Evolutionary conservation across 2,329 filamentous ascomycete species (phyloP).

Genomic region (Colletotrichum filicis): DNA sequence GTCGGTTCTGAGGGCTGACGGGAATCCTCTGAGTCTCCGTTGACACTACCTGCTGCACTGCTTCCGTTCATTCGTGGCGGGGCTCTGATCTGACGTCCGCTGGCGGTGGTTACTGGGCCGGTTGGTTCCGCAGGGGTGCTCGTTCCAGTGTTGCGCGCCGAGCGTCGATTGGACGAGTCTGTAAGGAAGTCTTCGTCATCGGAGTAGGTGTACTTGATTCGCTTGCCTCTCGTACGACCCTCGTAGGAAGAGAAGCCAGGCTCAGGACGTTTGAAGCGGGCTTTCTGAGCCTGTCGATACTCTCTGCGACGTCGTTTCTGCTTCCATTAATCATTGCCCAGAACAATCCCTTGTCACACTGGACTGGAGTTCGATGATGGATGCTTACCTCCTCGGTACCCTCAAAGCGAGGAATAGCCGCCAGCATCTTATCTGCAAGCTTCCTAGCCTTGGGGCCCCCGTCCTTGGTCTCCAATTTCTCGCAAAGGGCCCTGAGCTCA

Average conservation of each 20-base stretch:
- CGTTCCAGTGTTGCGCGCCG: constrained; percentile 78
- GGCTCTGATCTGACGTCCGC: constrained; percentile 84
- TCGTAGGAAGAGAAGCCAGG: constrained; percentile 94
- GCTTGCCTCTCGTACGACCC: constrained; percentile 94
- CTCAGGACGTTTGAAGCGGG: constrained; percentile 87
- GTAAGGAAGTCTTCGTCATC: constrained; percentile 80
- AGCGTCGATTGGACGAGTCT: constrained; percentile 73
- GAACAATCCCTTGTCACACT: neutral
- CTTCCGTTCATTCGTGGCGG: constrained; percentile 71
- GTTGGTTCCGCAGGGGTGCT: constrained; percentile 77
- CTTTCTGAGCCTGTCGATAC: constrained; percentile 86
- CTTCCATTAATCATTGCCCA: neutral
- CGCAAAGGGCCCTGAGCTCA: constrained; percentile 79
- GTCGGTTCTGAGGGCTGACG: constrained; percentile 44
- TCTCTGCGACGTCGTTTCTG: constrained; percentile 94
- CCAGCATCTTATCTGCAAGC: constrained; percentile 80
- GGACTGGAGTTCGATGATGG: neutral
- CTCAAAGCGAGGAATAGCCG: constrained; percentile 89
- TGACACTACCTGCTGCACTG: constrained; percentile 58
- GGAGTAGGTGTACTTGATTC: constrained; percentile 95
- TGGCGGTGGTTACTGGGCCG: constrained; percentile 77
- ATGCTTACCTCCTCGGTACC: constrained; percentile 82
- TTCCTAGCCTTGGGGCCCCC: constrained; percentile 83
- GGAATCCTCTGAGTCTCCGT: constrained; percentile 53
- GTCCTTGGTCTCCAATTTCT: constrained; percentile 81